Base-by-base conservation (phyloP, 331 rosid species). In the Quercus tomentella region DNA sequence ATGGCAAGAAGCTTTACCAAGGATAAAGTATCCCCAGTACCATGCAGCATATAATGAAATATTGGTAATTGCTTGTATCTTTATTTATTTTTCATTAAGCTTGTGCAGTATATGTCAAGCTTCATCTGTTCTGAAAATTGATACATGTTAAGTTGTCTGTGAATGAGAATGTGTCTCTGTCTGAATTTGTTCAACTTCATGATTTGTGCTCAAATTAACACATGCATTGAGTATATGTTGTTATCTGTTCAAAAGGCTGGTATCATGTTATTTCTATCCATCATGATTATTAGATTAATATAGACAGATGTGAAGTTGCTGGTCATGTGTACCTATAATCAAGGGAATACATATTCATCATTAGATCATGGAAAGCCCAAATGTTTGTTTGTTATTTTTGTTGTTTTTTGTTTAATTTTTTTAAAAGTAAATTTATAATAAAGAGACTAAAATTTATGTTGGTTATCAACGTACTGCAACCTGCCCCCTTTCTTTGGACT, bases 1-100 rank as follows among this genome's bases (percentile, higher is more conserved):
- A 51, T 95, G 99, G 99, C 99, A 96, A 93, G 98, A 88, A 79
- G 98, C 98, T 73, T 89, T 91, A 11, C 83, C 87, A 45, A 81
- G 73, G 62, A 98, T 96, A 79, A 87, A 79, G 77, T 93, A 76
- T 88, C 97, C 99, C 35, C 99, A 91, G 79, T 96, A 89, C 82
- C 43, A 87, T 86, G 91, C 94, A 21, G 99, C 98, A 16, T 96
- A 89, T 82, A 91, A 83, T 82, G 99, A 91, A 78, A 76, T 93
- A 66, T 91, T 80, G 97, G 98, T 92, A 80, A 84, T 72, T 72
- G 68, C 80, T 78, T 51, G 65, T 37, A 52, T 74, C 45, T 41
- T 9, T 80, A 78, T 37, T 20, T 28, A 28, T 85, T 72, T 56
- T 67, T 54, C 55, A 74, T 79, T 41, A 62, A 43, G 56, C 74